Evolutionary conservation across 169 alveolate species (phyloP), one percentile per base, ranked within the genome.

Genomic region (Theileria annulata): DNA sequence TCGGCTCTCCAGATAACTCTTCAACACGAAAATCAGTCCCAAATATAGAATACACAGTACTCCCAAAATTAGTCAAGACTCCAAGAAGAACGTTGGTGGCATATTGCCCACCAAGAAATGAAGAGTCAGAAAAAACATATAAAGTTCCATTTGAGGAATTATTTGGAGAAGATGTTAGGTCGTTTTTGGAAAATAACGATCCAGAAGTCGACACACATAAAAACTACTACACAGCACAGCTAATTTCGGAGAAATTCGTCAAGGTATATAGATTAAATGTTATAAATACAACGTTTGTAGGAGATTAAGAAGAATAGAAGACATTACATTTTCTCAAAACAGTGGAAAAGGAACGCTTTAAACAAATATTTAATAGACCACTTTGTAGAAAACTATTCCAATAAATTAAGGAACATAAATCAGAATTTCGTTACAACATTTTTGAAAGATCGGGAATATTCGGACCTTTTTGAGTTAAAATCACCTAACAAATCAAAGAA

Each of bases 301-400:
- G 89, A 66, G 27, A 17, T 68, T 13, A 64, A 64, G 47, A 76
- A 76, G 48, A 51, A 72, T 23, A 79, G 90, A n/a, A 5, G 90
- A 33, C 90, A 83, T 25, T 21, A 35, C 33, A 35, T 76, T 10
- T 83, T 83, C 54, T 47, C 80, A 19, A 62, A 71, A 17, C 90
- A 83, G 77, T 83, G 90, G 90, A 83, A 83, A 60, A 48, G 90
- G 35, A 83, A 83, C 49, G 87, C 86, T 23, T 47, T 75, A 21
- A 62, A 83, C 62, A 76, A 69, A 8, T 77, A 35, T 30, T 21
- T 76, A 23, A 15, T 58, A 3, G 70, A 71, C n/a, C n/a, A 77
- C 31, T 76, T 59, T 28, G 30, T 35, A 17, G 25, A 62, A 2
- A 51, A 60, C 48, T 76, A 71, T 63, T 19, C 47, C 35, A 28